phyloP scores from a whole-genome alignment of 306 rosid species.

The Trifolium dubium region DNA sequence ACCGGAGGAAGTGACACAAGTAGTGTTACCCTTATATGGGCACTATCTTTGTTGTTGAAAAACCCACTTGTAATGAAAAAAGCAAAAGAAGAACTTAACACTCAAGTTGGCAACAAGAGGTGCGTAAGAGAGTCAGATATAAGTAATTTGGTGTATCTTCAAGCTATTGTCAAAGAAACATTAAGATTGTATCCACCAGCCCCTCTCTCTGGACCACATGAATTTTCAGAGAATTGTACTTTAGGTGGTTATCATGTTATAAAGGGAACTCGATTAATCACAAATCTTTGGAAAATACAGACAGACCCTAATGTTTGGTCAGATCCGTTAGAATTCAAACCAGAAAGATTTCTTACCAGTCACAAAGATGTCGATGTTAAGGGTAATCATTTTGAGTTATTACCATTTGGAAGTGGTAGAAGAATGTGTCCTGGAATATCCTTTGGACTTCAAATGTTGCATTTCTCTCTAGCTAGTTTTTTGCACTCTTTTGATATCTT shows the following conservation, averaged over 20 bases:
- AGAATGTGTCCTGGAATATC: slow-evolving; percentile 1
- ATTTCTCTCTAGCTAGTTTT: not conserved
- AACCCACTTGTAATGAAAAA: slow-evolving; percentile 16
- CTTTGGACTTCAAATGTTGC: not conserved
- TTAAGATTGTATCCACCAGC: not conserved
- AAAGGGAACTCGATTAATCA: not conserved
- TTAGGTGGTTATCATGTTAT: not conserved
- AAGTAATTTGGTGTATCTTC: not conserved
- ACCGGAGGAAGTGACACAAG: slow-evolving; percentile 8
- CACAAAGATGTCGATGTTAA: slow-evolving; percentile 1
- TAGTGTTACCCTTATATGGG: slow-evolving; percentile 24
- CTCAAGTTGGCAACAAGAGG: slow-evolving; percentile 27
- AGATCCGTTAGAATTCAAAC: not conserved
- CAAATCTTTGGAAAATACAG: not conserved
- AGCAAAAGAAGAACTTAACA: slow-evolving; percentile 30
- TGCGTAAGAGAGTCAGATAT: slow-evolving; percentile 14
- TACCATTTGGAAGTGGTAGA: slow-evolving; percentile 8
- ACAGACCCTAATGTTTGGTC: not conserved
- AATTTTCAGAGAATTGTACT: not conserved
- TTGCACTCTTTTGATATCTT: not conserved
- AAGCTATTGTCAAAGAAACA: not conserved
- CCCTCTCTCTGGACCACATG: not conserved
- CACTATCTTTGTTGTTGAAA: slow-evolving; percentile 10
- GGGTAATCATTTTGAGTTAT: not conserved
- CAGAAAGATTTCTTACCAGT: not conserved